Percentiles rank a stretch among this genome's conserved stretches.
Conservation (phyloP, 108 stramenopile species). For the Mediolabrus comicus region DNA sequence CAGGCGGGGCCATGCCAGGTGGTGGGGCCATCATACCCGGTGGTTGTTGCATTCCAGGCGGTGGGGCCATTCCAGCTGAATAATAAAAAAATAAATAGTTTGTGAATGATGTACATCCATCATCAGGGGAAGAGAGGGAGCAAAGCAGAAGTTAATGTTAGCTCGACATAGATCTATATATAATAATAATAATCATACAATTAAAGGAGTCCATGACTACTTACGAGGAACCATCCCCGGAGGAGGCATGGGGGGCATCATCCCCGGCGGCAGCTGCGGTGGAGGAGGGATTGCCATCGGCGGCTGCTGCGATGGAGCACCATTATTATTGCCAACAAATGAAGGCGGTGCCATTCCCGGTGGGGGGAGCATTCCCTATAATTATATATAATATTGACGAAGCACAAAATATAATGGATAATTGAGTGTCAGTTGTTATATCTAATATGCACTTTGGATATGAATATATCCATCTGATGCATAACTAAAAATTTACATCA, state of each 20-base stretch:
- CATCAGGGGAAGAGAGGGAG: too few species aligned
- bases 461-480: background rate
- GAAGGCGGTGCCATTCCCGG: conserved; percentile 44
- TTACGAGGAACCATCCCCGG: conserved; percentile 25
- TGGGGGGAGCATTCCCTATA: conserved; percentile 22
- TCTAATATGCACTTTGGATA: background rate
- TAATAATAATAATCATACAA: background rate
- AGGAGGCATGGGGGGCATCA: conserved; percentile 42
- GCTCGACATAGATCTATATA: too few species aligned
- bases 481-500: background rate
- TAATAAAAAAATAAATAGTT: background rate
- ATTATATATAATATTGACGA: too few species aligned
- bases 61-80: conserved; percentile 9
- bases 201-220: background rate
- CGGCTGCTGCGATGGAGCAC: background rate
- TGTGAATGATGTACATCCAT: background rate
- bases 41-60: conserved; percentile 15
- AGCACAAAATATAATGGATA: too few species aligned
- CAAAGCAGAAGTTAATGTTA: too few species aligned
- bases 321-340: background rate
- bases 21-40: conserved; percentile 55
- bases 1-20: conserved; percentile 43
- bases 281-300: conserved; percentile 8
- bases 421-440: background rate
- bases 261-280: conserved; percentile 47